phyloP scores from a whole-genome alignment of 805 yeast species.

The Blastobotrys peoriensis region DNA sequence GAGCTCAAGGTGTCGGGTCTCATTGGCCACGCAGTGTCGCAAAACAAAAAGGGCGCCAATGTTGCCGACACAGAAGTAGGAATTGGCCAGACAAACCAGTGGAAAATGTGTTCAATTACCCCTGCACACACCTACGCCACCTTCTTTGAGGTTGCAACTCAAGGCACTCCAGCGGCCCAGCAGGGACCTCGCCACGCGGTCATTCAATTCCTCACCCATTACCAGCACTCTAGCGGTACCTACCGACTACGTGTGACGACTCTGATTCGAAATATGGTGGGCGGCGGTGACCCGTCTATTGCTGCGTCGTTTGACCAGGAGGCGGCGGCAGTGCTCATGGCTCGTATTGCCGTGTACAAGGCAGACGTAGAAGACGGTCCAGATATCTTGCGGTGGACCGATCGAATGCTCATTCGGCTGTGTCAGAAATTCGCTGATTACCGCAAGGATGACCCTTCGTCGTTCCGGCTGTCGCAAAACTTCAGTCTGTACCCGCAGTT shows the following conservation, averaged over 20 bases:
- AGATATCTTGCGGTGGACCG: conserved; percentile 91
- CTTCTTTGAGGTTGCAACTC: conserved; percentile 70
- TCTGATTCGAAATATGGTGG: conserved; percentile 46
- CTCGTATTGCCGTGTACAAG: conserved; percentile 84
- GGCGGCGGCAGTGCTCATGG: conserved; percentile 92
- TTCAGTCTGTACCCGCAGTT: conserved; percentile 92
- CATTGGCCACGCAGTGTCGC: conserved; percentile 86
- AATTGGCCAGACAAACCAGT: conserved; percentile 83
- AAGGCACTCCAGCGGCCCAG: conserved; percentile 26
- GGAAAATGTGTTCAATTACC: conserved; percentile 77
- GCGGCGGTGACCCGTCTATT: conserved; percentile 52
- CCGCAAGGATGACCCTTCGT: conserved; percentile 73
- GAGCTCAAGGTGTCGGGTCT: conserved; percentile 88
- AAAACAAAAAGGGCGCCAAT: conserved; percentile 49
- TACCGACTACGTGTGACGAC: conserved; percentile 89
- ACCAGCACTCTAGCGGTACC: conserved; percentile 93
- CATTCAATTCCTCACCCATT: conserved; percentile 84
- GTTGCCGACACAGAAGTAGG: conserved; percentile 94
- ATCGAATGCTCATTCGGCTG: conserved; percentile 79
- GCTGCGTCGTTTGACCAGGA: conserved; percentile 89
- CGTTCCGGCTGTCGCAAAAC: conserved; percentile 77
- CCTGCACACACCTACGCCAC: conserved; percentile 87
- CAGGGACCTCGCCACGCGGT: conserved; percentile 29
- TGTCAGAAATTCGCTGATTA: conserved; percentile 94
- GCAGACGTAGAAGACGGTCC: conserved; percentile 81